These are phyloP conservation scores for Oehlia diaphana DNA, from an alignment of 192 early-diverging fungal species.

Conservation along the genomic window DNA sequence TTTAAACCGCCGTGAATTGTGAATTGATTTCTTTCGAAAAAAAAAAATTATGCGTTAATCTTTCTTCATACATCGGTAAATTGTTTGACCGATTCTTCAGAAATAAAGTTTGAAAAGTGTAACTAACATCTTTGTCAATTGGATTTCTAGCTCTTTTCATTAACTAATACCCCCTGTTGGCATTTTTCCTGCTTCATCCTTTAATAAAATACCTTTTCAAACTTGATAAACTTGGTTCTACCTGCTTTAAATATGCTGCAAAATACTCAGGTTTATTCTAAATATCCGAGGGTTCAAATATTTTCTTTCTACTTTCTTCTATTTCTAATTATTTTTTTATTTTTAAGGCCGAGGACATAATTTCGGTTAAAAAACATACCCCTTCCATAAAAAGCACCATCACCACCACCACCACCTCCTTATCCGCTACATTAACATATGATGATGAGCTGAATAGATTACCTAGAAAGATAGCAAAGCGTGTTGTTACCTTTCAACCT, in stretches of 20 bases:
- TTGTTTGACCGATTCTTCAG: too few species aligned
- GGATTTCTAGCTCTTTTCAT: neutral
- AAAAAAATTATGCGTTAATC: too few species aligned
- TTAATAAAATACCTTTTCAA: too few species aligned
- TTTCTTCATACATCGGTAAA: too few species aligned
- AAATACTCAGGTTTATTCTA: neutral
- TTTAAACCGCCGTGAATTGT: too few species aligned
- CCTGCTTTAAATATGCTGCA: neutral
- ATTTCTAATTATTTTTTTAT: neutral
- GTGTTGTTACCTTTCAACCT: slow-evolving; percentile 39
- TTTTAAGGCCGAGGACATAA: neutral
- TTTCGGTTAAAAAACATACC: neutral
- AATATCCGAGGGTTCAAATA: neutral
- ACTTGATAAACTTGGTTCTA: too few species aligned
- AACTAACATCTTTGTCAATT: neutral
- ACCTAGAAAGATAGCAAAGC: slow-evolving; percentile 22
- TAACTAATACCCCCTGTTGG: neutral
- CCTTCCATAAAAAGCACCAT: neutral
- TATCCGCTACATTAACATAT: neutral
- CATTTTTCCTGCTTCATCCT: neutral
- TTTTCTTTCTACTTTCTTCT: neutral
- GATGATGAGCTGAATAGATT: slow-evolving; percentile 7
- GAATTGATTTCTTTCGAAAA: too few species aligned
- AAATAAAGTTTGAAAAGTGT: too few species aligned
- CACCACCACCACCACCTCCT: neutral